A percentile compares a stretch with the other conserved stretches of the same genome.
Evolutionary conservation across 805 yeast genomes (phyloP).

Genomic region (Cyberlindnera galapagoensis): DNA sequence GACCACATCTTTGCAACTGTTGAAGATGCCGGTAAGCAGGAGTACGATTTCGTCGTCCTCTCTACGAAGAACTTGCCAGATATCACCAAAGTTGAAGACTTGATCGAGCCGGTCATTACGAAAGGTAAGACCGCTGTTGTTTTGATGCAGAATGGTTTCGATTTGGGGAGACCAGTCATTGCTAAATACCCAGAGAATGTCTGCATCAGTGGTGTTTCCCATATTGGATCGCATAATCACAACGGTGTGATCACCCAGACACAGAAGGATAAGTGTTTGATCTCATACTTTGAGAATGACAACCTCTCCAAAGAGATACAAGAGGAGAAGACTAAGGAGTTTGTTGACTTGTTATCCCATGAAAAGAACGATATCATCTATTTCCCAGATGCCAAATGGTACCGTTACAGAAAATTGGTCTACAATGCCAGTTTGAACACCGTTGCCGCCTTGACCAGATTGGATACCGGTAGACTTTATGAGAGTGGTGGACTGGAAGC

Average conservation of each 20-base stretch:
- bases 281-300: conserved; percentile 43
- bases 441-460: conserved; percentile 49
- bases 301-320: conserved; percentile 22
- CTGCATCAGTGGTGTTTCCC: conserved; percentile 54
- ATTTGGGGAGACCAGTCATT: conserved; percentile 47
- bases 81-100: conserved; percentile 42
- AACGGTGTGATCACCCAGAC: conserved; percentile 39
- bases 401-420: conserved; percentile 61
- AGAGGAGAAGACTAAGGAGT: conserved; percentile 32
- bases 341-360: conserved; percentile 40
- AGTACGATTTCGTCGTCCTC: conserved; percentile 52
- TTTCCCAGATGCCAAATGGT: conserved; percentile 39
- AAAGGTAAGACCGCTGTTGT: conserved; percentile 41
- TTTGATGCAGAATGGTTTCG: conserved; percentile 59
- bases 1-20: conserved; percentile 40
- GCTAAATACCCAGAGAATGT: conserved; percentile 43
- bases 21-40: conserved; percentile 40
- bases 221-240: conserved; percentile 48
- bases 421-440: conserved; percentile 68
- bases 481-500: conserved; percentile 36
- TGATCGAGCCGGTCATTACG: conserved; percentile 43
- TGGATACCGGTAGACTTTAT: conserved; percentile 52
- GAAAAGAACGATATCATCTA: conserved; percentile 35
- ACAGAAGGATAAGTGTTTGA: conserved; percentile 36
- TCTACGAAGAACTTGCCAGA: conserved; percentile 66